phyloP scores from a whole-genome alignment of 2,329 filamentous ascomycete species.

The Aspergillus sp. region DNA sequence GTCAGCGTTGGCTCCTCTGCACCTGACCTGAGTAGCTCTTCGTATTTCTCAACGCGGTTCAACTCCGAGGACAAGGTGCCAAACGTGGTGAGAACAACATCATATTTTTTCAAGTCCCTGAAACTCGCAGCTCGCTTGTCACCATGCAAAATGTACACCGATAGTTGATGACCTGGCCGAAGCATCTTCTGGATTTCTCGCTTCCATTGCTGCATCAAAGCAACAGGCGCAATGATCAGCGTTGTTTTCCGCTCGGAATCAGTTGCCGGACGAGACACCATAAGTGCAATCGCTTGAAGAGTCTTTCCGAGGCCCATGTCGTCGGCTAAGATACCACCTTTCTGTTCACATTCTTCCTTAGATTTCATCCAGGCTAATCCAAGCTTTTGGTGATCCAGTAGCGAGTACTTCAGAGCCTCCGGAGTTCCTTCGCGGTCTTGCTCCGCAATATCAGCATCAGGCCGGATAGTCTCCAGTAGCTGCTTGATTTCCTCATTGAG shows the following conservation, averaged over 20 bases:
- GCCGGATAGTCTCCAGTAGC: constrained; percentile 70
- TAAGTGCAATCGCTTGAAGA: constrained; percentile 76
- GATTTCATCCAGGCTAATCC: constrained; percentile 74
- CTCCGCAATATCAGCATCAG: constrained; percentile 65
- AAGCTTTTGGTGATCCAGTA: constrained; percentile 82
- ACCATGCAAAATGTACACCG: constrained; percentile 69
- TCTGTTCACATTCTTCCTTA: constrained; percentile 69
- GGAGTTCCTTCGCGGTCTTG: constrained; percentile 69
- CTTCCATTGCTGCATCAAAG: constrained; percentile 81
- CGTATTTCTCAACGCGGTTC: constrained; percentile 58
- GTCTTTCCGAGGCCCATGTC: constrained; percentile 87
- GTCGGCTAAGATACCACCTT: constrained; percentile 74
- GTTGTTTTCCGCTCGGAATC: constrained; percentile 67
- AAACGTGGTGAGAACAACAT: constrained; percentile 78
- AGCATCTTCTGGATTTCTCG: constrained; percentile 74
- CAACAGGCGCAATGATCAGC: constrained; percentile 78
- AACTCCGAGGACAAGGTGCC: constrained; percentile 68
- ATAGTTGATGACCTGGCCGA: constrained; percentile 58
- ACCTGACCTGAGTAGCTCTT: constrained; percentile 51
- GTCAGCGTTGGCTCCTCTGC: constrained; percentile 28
- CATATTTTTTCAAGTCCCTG: constrained; percentile 62
- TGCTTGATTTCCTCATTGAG: constrained; percentile 68
- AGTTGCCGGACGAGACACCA: constrained; percentile 65
- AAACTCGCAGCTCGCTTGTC: constrained; percentile 58
- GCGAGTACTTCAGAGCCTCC: constrained; percentile 62